Conservation (phyloP, 176 grass and related monocot genomes). For the Elymus sibiricus region DNA sequence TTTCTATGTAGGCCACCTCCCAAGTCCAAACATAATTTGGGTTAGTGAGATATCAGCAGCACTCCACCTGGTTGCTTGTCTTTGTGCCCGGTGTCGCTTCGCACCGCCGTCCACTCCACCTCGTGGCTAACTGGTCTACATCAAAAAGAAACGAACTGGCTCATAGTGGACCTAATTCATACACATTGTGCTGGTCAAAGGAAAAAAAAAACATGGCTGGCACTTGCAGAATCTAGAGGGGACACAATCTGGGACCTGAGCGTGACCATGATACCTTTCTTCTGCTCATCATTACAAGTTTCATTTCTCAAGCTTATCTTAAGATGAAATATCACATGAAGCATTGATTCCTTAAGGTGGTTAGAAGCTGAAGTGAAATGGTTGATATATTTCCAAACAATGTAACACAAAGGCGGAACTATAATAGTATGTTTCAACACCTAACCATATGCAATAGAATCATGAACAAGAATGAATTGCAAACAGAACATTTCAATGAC, state of each 20-base stretch:
- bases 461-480: not conserved
- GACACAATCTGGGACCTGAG: not conserved
- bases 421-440: not conserved
- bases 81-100: too few species aligned
- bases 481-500: not conserved
- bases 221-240: too few species aligned
- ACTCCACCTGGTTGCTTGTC: not conserved
- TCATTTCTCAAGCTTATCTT: not conserved
- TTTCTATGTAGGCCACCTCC: not conserved
- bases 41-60: not conserved
- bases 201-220: too few species aligned
- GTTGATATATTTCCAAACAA: not conserved
- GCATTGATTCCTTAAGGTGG: not conserved
- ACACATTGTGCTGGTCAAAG: too few species aligned
- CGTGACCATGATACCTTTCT: not conserved
- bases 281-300: not conserved
- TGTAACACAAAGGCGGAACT: not conserved
- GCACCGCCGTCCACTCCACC: too few species aligned
- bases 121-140: too few species aligned
- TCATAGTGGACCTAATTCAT: too few species aligned
- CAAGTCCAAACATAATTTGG: not conserved
- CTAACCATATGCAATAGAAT: not conserved
- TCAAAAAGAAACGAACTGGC: too few species aligned
- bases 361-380: not conserved
- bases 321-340: not conserved